phyloP scores from a whole-genome alignment of 176 grass and related monocot genomes.

The Olyra latifolia region DNA sequence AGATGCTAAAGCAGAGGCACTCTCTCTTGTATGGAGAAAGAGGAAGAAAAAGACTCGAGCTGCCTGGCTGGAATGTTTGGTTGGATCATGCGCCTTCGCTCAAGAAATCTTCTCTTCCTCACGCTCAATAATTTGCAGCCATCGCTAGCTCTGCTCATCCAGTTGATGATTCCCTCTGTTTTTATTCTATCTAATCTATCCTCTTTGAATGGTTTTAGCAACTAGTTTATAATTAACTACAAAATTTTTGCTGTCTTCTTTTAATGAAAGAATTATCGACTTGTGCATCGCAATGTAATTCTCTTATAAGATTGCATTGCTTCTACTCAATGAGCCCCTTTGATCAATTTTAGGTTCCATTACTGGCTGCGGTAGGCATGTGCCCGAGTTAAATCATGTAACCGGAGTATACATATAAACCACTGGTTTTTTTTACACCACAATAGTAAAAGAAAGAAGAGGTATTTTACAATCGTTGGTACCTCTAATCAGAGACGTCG shows the following conservation, averaged over 20 bases:
- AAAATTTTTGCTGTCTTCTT: no score
- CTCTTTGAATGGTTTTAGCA: constrained; percentile 1
- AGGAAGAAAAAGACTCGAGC: constrained; percentile 12
- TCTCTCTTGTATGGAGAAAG: background rate
- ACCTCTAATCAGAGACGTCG: no score
- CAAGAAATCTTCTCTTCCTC: background rate
- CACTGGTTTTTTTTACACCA: no score
- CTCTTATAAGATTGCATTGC: background rate
- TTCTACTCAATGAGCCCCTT: background rate
- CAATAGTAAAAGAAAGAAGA: no score
- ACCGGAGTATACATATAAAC: no score
- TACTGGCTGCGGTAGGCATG: background rate
- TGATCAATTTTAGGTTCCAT: background rate
- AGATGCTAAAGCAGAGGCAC: background rate
- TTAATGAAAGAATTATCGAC: no score
- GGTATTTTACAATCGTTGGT: no score
- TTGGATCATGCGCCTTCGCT: constrained; percentile 24
- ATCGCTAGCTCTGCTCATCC: background rate
- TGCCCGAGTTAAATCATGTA: no score
- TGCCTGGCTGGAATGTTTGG: constrained; percentile 44
- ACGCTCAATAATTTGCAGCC: constrained; percentile 35
- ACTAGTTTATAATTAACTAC: background rate
- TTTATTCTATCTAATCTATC: background rate
- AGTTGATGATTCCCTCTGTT: background rate
- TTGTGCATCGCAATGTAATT: background rate